These are phyloP conservation scores for Marchantia polymorpha DNA, from an alignment of 225 moss, liverwort and hornwort genomes.

Conservation along the genomic window DNA sequence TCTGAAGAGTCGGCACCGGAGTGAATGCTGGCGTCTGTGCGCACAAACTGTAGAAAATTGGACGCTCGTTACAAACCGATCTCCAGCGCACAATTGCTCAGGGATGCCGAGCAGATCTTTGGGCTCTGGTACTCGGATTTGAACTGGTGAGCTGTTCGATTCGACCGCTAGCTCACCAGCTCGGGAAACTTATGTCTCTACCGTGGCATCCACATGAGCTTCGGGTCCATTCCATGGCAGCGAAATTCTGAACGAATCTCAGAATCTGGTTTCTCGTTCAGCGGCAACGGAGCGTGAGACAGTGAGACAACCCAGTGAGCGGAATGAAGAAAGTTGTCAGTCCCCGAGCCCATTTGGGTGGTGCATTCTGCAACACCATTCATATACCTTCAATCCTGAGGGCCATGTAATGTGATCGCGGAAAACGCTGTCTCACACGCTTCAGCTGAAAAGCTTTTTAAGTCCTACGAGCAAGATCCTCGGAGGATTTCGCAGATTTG, in stretches of 20 bases:
- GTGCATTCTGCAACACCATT: too few species aligned
- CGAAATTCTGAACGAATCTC: not conserved
- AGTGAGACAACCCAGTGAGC: not conserved
- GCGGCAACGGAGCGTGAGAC: not conserved
- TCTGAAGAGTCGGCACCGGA: not conserved
- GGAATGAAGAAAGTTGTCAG: too few species aligned
- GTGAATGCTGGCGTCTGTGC: not conserved
- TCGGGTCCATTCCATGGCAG: too few species aligned
- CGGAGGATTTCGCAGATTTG: too few species aligned
- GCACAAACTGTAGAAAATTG: not conserved
- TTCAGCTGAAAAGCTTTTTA: not conserved
- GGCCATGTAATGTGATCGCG: not conserved
- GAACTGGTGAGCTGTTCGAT: not conserved
- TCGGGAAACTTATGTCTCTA: not conserved
- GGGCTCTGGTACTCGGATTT: not conserved
- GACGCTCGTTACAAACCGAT: not conserved
- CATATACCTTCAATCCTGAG: not conserved
- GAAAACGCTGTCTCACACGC: not conserved
- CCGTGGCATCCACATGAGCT: not conserved
- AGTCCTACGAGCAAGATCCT: too few species aligned
- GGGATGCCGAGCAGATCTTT: not conserved
- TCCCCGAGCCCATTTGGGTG: not conserved
- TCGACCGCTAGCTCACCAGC: not conserved
- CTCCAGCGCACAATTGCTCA: not conserved
- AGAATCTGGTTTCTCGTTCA: not conserved